Conservation (phyloP, 2,329 filamentous ascomycete species). For the Fusarium subtropicale region DNA sequence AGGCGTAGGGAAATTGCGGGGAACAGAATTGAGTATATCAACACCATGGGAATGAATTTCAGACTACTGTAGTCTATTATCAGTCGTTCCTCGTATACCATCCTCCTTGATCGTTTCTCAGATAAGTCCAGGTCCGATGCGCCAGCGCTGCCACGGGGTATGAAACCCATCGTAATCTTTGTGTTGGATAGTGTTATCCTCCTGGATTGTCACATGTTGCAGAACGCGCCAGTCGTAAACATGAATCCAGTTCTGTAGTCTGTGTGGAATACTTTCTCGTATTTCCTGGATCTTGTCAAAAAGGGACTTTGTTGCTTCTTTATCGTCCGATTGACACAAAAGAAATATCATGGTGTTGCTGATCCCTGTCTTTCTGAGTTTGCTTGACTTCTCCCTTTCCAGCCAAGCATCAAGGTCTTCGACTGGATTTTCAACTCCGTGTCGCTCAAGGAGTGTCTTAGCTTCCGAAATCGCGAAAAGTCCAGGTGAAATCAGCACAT, state of each 20-base stretch:
- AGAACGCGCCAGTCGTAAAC: slow-evolving; percentile 63
- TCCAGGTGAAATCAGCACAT: slow-evolving; percentile 58
- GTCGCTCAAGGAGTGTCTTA: slow-evolving; percentile 54
- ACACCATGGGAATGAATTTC: background rate
- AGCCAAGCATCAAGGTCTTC: slow-evolving; percentile 54
- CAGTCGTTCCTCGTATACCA: background rate
- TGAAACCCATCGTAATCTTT: slow-evolving; percentile 52
- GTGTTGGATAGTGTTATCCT: slow-evolving; percentile 49
- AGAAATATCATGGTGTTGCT: slow-evolving; percentile 48
- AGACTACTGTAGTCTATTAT: background rate
- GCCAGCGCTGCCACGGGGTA: slow-evolving; percentile 60
- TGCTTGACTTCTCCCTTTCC: slow-evolving; percentile 20
- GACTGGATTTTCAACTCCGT: slow-evolving; percentile 55
- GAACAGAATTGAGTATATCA: background rate
- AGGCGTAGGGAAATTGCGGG: slow-evolving; percentile 3
- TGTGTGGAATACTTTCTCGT: slow-evolving; percentile 41
- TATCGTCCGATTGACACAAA: slow-evolving; percentile 57
- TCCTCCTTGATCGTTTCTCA: slow-evolving; percentile 40
- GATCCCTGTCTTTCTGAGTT: background rate
- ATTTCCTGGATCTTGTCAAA: slow-evolving; percentile 50
- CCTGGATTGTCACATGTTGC: slow-evolving; percentile 54
- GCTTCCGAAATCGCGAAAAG: slow-evolving; percentile 53
- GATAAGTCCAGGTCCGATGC: slow-evolving; percentile 57
- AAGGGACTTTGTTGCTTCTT: slow-evolving; percentile 50
- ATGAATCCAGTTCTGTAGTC: slow-evolving; percentile 52